Evolutionary conservation across 1,139 yeast genomes (phyloP).

Genomic region (Blastobotrys persicus): DNA sequence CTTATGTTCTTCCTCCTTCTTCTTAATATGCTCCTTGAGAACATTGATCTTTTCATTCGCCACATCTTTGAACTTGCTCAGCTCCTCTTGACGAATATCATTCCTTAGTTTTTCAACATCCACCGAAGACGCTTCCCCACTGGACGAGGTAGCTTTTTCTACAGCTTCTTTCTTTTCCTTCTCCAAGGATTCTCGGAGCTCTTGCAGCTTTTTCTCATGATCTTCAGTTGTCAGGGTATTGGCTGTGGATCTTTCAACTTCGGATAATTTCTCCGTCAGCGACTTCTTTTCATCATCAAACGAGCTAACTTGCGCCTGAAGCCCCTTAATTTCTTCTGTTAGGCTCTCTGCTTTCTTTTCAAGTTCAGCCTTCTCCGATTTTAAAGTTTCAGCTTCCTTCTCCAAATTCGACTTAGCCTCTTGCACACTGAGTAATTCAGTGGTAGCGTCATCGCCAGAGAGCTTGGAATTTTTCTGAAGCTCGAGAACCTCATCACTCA

Average conservation of each 20-base stretch:
- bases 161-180: constrained; percentile 8
- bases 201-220: constrained; percentile 16
- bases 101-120: constrained; percentile 9
- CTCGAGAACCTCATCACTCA: constrained; percentile 27
- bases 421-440: constrained; percentile 6
- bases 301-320: background rate
- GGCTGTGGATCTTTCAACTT: background rate
- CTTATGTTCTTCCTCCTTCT: constrained; percentile 14
- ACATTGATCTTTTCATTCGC: constrained; percentile 1
- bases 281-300: constrained; percentile 3
- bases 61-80: constrained; percentile 9
- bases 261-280: background rate
- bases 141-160: constrained; percentile 7
- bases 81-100: constrained; percentile 10
- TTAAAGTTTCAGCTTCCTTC: constrained; percentile 15
- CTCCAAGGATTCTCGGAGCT: constrained; percentile 10
- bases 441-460: constrained; percentile 11
- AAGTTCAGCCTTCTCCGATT: constrained; percentile 13
- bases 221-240: constrained; percentile 1
- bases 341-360: constrained; percentile 14
- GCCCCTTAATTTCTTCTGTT: constrained; percentile 4
- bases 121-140: background rate
- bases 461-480: constrained; percentile 18
- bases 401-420: constrained; percentile 8
- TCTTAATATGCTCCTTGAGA: constrained; percentile 10